Conservation (phyloP, 768 basidiomycete species). For the Roridomyces roridus region DNA sequence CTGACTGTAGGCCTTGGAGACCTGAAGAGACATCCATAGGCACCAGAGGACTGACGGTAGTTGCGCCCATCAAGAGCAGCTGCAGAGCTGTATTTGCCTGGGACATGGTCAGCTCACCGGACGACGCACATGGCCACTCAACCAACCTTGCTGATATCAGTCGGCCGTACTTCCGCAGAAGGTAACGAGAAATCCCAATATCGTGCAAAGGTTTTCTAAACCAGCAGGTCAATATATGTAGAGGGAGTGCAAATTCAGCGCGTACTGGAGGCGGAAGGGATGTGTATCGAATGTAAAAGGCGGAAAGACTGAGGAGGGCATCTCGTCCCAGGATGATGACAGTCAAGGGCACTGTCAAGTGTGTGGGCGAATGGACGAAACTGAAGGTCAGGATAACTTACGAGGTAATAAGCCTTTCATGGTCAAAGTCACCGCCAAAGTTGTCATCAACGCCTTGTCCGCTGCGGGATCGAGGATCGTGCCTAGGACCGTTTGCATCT, state of each 20-base stretch:
- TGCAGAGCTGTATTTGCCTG: constrained; percentile 94
- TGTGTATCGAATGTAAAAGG: constrained; percentile 93
- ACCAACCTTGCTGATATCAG: constrained; percentile 87
- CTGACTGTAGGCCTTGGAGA: constrained; percentile 79
- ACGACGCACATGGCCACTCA: neutral
- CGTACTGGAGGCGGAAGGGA: constrained; percentile 87
- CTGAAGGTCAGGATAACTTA: constrained; percentile 42
- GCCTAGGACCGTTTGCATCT: constrained; percentile 91
- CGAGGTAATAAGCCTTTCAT: constrained; percentile 85
- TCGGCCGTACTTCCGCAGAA: constrained; percentile 93
- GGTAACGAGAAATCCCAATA: constrained; percentile 98
- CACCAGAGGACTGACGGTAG: constrained; percentile 84
- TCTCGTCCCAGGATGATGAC: constrained; percentile 90
- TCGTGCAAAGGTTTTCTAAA: constrained; percentile 85
- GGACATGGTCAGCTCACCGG: neutral
- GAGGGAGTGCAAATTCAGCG: neutral
- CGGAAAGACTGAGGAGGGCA: constrained; percentile 81
- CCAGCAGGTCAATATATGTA: constrained; percentile 1
- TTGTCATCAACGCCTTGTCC: constrained; percentile 96
- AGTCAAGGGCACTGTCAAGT: constrained; percentile 77
- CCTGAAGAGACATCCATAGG: constrained; percentile 60
- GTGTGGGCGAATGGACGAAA: constrained; percentile 3
- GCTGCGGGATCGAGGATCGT: constrained; percentile 97
- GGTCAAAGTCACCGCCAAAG: constrained; percentile 84
- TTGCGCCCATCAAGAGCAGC: constrained; percentile 87